Evolutionary conservation across 1,284 basidiomycete genomes (phyloP).

Genomic region (Spongiforma sp.): DNA sequence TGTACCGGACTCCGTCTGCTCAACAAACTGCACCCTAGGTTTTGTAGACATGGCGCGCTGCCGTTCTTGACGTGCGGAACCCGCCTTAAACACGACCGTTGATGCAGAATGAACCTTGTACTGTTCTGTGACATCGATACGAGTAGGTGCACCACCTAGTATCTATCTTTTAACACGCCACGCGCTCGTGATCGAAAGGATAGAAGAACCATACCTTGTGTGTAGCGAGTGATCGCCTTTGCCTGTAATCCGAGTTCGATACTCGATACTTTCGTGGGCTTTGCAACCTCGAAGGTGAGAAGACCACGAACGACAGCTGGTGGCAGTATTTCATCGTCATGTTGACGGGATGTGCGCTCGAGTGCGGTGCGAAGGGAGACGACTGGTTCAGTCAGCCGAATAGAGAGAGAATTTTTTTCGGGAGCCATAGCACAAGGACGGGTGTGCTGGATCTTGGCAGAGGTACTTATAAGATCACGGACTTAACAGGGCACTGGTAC

Average conservation of each 20-base stretch:
- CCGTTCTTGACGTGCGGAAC: slow-evolving; percentile 18
- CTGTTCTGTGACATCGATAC: slow-evolving; percentile 84
- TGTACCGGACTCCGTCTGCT: not conserved
- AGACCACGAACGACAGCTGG: slow-evolving; percentile 90
- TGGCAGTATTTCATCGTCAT: slow-evolving; percentile 52
- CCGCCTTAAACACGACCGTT: slow-evolving; percentile 76
- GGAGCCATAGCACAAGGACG: slow-evolving; percentile 13
- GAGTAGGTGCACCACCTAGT: slow-evolving; percentile 78
- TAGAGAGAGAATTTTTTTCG: slow-evolving; percentile 50
- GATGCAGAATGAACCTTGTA: slow-evolving; percentile 78
- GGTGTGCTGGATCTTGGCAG: not conserved
- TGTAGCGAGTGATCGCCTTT: slow-evolving; percentile 71
- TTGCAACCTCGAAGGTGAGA: slow-evolving; percentile 79
- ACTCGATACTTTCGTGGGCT: slow-evolving; percentile 86
- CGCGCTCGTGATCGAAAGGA: not conserved
- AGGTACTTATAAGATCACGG: slow-evolving; percentile 8
- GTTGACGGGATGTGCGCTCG: slow-evolving; percentile 51
- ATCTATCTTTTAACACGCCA: slow-evolving; percentile 17
- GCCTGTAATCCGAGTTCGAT: slow-evolving; percentile 85
- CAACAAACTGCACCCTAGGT: slow-evolving; percentile 17
- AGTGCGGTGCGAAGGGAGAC: slow-evolving; percentile 65
- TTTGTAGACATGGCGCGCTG: slow-evolving; percentile 12
- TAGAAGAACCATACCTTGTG: slow-evolving; percentile 67
- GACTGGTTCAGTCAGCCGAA: slow-evolving; percentile 83
- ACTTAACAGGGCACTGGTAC: not conserved